A percentile compares a stretch with the other conserved stretches of the same genome.
Evolutionary conservation across 306 rosid genomes (phyloP).

Genomic region (Malus fusca): DNA sequence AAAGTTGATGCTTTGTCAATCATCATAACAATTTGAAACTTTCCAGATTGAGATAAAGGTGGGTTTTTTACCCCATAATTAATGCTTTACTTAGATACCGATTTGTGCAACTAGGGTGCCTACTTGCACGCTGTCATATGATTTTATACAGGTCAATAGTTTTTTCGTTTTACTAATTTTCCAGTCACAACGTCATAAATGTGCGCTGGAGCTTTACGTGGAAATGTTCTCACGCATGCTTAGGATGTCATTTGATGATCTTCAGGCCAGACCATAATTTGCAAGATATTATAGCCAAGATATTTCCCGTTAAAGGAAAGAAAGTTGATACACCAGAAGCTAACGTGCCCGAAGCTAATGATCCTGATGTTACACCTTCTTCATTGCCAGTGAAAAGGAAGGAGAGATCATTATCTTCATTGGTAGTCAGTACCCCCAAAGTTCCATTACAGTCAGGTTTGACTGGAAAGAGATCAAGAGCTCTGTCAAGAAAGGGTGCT

Average conservation of each 20-base stretch:
- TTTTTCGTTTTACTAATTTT: not conserved
- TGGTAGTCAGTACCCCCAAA: conserved; percentile 85
- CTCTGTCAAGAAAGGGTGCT: conserved; percentile 58
- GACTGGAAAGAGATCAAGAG: conserved; percentile 88
- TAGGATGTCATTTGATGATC: conserved; percentile 14
- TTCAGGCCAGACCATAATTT: conserved; percentile 97
- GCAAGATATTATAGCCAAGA: conserved; percentile 86
- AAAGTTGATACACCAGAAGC: conserved; percentile 14
- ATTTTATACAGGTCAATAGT: not conserved
- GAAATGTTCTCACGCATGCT: conserved; percentile 7
- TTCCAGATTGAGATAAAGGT: not conserved
- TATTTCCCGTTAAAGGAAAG: conserved; percentile 63
- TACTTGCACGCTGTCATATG: not conserved
- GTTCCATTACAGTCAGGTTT: conserved; percentile 63
- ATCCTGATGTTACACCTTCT: conserved; percentile 25
- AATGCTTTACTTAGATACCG: not conserved
- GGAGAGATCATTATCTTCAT: conserved; percentile 93
- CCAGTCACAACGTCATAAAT: not conserved
- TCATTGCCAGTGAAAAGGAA: conserved; percentile 75
- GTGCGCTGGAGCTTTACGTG: not conserved
- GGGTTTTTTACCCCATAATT: not conserved
- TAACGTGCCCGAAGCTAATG: not conserved
- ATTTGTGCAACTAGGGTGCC: not conserved
- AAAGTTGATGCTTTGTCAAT: not conserved
- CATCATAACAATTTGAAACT: not conserved